Evolutionary conservation across 345 rosid genomes (phyloP).

Genomic region (Murraya koenigii): DNA sequence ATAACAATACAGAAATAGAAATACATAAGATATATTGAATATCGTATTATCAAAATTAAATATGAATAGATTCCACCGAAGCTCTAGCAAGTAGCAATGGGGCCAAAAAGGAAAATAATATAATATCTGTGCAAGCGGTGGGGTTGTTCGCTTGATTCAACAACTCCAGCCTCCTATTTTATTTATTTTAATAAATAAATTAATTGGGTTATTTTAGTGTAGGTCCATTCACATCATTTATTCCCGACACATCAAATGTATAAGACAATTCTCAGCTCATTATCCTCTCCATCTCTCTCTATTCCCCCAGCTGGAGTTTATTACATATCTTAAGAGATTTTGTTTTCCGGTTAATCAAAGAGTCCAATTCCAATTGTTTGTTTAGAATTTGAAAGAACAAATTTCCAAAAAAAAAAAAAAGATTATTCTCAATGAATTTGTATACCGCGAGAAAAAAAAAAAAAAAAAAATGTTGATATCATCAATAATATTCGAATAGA

Average conservation of each 20-base stretch:
- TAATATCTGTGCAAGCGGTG: conserved; percentile 25
- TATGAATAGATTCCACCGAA: conserved; percentile 36
- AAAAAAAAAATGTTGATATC: too few species aligned
- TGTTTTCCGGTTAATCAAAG: too few species aligned
- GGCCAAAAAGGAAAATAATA: conserved; percentile 11
- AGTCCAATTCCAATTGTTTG: too few species aligned
- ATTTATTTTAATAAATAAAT: neutral
- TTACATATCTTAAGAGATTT: too few species aligned
- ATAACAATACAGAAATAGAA: neutral
- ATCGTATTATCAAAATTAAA: neutral
- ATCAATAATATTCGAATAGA: too few species aligned
- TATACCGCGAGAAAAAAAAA: too few species aligned
- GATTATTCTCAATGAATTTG: too few species aligned
- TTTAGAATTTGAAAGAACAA: too few species aligned
- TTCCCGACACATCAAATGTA: conserved; percentile 45
- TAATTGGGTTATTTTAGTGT: conserved; percentile 10
- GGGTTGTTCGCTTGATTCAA: conserved; percentile 21
- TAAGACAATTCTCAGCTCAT: conserved; percentile 25
- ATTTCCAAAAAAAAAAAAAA: too few species aligned
- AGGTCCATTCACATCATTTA: conserved; percentile 43
- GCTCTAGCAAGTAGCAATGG: conserved; percentile 13
- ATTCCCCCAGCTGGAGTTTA: neutral
- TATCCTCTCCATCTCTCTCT: neutral
- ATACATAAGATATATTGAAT: too few species aligned
- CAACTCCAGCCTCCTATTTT: neutral